Evolutionary conservation across 1,284 basidiomycete genomes (phyloP).

Genomic region (Peniophora sp.): DNA sequence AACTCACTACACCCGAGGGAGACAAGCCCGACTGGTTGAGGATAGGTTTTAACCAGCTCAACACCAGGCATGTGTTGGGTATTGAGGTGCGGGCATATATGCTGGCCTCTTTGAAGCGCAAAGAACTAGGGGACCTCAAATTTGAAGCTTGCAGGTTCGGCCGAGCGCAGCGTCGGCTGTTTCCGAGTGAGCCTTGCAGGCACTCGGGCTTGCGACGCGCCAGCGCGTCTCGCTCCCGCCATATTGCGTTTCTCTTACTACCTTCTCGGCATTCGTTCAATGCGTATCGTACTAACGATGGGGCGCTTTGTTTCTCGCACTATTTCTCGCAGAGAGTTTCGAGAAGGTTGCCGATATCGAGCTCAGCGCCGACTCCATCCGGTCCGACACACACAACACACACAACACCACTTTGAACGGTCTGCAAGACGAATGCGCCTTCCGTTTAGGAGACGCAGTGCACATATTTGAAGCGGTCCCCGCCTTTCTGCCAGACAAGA

Average conservation of each 20-base stretch:
- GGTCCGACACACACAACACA: slow-evolving; percentile 76
- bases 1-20: slow-evolving; percentile 11
- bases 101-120: not conserved
- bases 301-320: slow-evolving; percentile 87
- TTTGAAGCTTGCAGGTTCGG: too few species aligned
- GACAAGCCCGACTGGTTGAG: slow-evolving; percentile 56
- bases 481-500: slow-evolving; percentile 59
- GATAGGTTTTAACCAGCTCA: slow-evolving; percentile 88
- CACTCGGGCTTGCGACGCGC: too few species aligned
- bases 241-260: too few species aligned
- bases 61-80: slow-evolving; percentile 75
- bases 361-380: slow-evolving; percentile 72
- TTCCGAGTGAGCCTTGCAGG: too few species aligned
- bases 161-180: too few species aligned
- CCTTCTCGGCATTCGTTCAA: too few species aligned
- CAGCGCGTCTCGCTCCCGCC: too few species aligned
- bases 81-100: slow-evolving; percentile 69
- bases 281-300: too few species aligned
- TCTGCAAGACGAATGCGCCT: slow-evolving; percentile 39
- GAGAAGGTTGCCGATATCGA: slow-evolving; percentile 85
- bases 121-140: too few species aligned
- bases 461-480: slow-evolving; percentile 61
- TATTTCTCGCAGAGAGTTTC: slow-evolving; percentile 80
- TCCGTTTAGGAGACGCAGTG: slow-evolving; percentile 61
- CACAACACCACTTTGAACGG: slow-evolving; percentile 71